These are phyloP conservation scores for Spongispora temasekensis DNA, from an alignment of 1,284 basidiomycete species.

Conservation along the genomic window DNA sequence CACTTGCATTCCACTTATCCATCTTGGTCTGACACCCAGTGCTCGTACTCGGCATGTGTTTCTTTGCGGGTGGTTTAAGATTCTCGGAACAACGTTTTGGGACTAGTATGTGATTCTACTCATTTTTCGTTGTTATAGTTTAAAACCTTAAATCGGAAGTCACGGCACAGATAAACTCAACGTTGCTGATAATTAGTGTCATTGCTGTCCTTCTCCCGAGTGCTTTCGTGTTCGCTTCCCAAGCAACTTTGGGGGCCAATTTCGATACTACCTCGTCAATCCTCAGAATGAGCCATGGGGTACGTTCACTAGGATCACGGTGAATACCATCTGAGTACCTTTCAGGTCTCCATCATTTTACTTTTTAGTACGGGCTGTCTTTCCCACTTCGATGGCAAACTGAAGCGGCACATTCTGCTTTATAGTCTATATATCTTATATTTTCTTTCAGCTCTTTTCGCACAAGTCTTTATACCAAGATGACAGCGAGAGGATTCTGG, in stretches of 20 bases:
- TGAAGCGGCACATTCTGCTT: too few relatives aligned
- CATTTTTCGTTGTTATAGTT: conserved; percentile 3
- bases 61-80: conserved; percentile 76
- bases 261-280: conserved; percentile 48
- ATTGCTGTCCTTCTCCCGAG: conserved; percentile 81
- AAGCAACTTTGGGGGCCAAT: conserved; percentile 32
- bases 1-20: too few relatives aligned
- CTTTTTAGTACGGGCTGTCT: conserved; percentile 62
- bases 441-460: conserved; percentile 86
- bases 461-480: conserved; percentile 77
- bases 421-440: conserved; percentile 75
- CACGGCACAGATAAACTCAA: conserved; percentile 78
- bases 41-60: conserved; percentile 75
- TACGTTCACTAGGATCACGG: conserved; percentile 38
- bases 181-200: conserved; percentile 76
- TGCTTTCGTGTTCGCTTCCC: conserved; percentile 53
- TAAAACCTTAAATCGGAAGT: conserved; percentile 42
- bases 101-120: conserved; percentile 46
- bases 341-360: conserved; percentile 76
- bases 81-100: conserved; percentile 81
- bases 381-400: background rate
- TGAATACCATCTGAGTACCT: conserved; percentile 10
- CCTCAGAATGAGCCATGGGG: conserved; percentile 77
- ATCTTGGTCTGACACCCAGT: conserved; percentile 39
- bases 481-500: conserved; percentile 34